phyloP scores from a whole-genome alignment of 148 eudicot genomes.

The Diospyros kaki region DNA sequence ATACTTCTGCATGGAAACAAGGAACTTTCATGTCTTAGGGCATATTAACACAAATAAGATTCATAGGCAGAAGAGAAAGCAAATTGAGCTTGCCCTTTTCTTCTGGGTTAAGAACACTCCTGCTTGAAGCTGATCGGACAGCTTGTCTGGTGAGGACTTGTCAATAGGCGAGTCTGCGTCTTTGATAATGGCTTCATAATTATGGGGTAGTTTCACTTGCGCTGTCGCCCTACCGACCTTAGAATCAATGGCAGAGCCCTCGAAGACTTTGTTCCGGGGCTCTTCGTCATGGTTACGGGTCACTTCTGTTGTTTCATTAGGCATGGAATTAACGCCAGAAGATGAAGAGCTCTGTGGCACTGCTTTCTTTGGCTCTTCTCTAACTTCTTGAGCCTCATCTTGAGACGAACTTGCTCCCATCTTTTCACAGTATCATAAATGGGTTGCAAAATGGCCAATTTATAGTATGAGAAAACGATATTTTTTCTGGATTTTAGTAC shows the following conservation, averaged over 20 bases:
- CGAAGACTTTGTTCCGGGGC: background rate
- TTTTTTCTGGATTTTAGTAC: no score
- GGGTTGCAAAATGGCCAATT: no score
- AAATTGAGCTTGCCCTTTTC: constrained; percentile 31
- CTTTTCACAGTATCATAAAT: background rate
- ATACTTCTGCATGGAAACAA: constrained; percentile 40
- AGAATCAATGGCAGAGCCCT: background rate
- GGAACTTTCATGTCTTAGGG: no score
- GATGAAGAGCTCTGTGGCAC: no score
- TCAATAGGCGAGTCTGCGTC: constrained; percentile 39
- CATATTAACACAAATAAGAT: no score
- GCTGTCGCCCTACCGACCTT: background rate
- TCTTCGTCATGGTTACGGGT: no score
- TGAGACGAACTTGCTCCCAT: constrained; percentile 12
- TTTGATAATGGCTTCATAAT: constrained; percentile 38
- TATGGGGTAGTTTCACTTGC: constrained; percentile 41
- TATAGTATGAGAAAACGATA: no score
- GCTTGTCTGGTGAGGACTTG: constrained; percentile 32
- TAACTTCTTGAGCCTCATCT: background rate
- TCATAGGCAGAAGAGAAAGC: no score
- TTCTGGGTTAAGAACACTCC: constrained; percentile 51
- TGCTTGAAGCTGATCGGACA: constrained; percentile 32
- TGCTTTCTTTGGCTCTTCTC: no score
- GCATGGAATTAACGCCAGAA: no score
- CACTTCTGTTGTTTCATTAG: no score